These are phyloP conservation scores for Aspergillus ostianus DNA, from an alignment of 495 filamentous ascomycete genomes.

Conservation along the genomic window DNA sequence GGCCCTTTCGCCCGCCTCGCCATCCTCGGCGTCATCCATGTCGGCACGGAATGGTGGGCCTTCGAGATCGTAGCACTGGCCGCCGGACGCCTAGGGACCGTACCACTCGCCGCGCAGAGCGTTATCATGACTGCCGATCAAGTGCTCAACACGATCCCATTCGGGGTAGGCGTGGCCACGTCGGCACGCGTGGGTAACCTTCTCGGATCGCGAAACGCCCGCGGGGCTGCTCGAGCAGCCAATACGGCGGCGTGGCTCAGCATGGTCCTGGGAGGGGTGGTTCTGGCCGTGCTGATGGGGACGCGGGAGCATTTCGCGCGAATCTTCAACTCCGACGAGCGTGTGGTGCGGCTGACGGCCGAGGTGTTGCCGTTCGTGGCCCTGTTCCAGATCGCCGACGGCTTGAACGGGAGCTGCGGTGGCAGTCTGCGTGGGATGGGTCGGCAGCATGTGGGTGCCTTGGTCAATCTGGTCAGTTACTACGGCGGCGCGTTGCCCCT, in stretches of 20 bases:
- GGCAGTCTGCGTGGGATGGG: slow-evolving; percentile 84
- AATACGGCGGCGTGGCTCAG: slow-evolving; percentile 77
- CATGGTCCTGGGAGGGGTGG: slow-evolving; percentile 62
- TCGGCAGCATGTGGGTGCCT: slow-evolving; percentile 81
- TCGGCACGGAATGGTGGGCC: slow-evolving; percentile 95
- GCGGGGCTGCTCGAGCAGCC: slow-evolving; percentile 69
- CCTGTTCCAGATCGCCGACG: slow-evolving; percentile 93
- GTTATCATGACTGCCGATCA: slow-evolving; percentile 96
- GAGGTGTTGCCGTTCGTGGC: slow-evolving; percentile 86
- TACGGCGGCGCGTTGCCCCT: slow-evolving; percentile 81
- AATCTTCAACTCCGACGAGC: slow-evolving; percentile 78
- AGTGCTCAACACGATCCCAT: slow-evolving; percentile 89
- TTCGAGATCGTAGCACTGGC: slow-evolving; percentile 94
- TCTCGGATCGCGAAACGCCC: slow-evolving; percentile 67
- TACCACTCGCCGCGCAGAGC: slow-evolving; percentile 80
- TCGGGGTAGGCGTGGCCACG: slow-evolving; percentile 83
- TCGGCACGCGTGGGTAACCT: slow-evolving; percentile 80
- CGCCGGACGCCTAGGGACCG: slow-evolving; percentile 78
- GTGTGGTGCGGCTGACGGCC: slow-evolving; percentile 73
- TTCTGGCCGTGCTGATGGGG: slow-evolving; percentile 70
- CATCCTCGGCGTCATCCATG: slow-evolving; percentile 76
- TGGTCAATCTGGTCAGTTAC: slow-evolving; percentile 88
- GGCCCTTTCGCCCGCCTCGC: slow-evolving; percentile 76
- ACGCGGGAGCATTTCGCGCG: slow-evolving; percentile 75
- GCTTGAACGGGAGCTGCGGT: slow-evolving; percentile 81